Evolutionary conservation across 345 rosid genomes (phyloP).

Genomic region (Sisymbrium irio): DNA sequence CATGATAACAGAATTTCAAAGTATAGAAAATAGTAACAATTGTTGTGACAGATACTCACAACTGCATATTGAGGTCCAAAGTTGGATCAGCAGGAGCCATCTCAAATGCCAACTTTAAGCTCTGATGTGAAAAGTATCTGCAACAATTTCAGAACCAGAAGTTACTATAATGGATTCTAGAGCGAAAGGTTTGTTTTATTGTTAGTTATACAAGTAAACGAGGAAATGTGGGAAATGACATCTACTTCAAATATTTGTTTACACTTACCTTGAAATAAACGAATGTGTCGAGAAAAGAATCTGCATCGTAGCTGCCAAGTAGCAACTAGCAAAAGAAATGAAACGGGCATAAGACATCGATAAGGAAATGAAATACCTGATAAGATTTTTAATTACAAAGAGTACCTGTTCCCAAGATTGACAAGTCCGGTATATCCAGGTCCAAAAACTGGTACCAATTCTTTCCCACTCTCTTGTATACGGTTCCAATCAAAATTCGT

Average conservation of each 20-base stretch:
- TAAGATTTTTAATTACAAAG: background rate
- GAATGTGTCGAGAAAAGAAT: constrained; percentile 73
- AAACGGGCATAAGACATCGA: constrained; percentile 15
- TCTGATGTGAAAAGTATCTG: constrained; percentile 70
- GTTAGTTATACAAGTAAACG: constrained; percentile 1
- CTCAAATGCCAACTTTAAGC: constrained; percentile 73
- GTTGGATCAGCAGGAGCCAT: constrained; percentile 98
- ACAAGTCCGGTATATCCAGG: constrained; percentile 97
- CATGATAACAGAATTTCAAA: constrained; percentile 10
- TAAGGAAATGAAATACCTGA: constrained; percentile 1
- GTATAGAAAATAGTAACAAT: background rate
- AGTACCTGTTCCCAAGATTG: constrained; percentile 97
- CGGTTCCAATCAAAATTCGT: constrained; percentile 98
- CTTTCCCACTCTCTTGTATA: constrained; percentile 97
- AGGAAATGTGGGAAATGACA: constrained; percentile 13
- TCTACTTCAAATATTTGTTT: constrained; percentile 1
- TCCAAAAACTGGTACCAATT: constrained; percentile 75
- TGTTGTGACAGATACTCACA: constrained; percentile 54
- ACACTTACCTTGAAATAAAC: constrained; percentile 62
- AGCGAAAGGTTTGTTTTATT: background rate
- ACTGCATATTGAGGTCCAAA: constrained; percentile 88
- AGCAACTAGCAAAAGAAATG: constrained; percentile 66
- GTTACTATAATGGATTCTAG: constrained; percentile 7
- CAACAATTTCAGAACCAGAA: constrained; percentile 21
- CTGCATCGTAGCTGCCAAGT: constrained; percentile 99